These are phyloP conservation scores for Nymphaea thermarum DNA, from an alignment of 164 flowering plant genomes.

Conservation along the genomic window DNA sequence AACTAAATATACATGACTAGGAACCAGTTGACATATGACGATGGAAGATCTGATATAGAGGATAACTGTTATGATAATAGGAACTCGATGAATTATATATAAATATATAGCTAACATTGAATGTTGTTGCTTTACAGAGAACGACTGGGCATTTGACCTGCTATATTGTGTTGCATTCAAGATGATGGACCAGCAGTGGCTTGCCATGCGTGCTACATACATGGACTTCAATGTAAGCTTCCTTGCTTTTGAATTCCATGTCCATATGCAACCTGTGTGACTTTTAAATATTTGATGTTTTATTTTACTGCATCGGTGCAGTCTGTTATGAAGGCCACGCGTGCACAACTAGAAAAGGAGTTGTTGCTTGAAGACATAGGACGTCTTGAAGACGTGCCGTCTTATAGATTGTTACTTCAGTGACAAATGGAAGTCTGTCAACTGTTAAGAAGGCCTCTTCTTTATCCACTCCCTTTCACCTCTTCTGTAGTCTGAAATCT, in stretches of 20 bases:
- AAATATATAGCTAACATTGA: not conserved
- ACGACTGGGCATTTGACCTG: slow-evolving; percentile 76
- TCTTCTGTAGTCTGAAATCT: not conserved
- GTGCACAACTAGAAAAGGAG: slow-evolving; percentile 70
- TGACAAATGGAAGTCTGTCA: not conserved
- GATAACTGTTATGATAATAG: too few relatives aligned
- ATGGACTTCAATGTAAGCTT: slow-evolving; percentile 85
- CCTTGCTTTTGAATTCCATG: not conserved
- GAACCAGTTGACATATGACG: too few relatives aligned
- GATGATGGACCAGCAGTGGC: slow-evolving; percentile 86
- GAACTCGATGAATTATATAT: too few relatives aligned
- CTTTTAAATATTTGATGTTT: not conserved
- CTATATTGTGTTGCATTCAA: slow-evolving; percentile 85
- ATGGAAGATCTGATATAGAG: too few relatives aligned
- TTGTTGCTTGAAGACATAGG: slow-evolving; percentile 54
- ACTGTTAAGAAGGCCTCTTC: not conserved
- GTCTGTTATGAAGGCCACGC: slow-evolving; percentile 85
- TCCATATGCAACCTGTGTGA: too few relatives aligned
- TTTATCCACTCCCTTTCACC: not conserved
- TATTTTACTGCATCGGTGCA: slow-evolving; percentile 8
- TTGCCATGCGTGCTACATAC: slow-evolving; percentile 79
- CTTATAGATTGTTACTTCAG: slow-evolving; percentile 44
- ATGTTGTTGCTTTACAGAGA: slow-evolving; percentile 32
- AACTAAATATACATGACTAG: too few relatives aligned
- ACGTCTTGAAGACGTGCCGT: slow-evolving; percentile 67